Percentiles rank a stretch among this genome's conserved stretches.
Conservation (phyloP, 331 rosid species). For the Pyrus hybrid region DNA sequence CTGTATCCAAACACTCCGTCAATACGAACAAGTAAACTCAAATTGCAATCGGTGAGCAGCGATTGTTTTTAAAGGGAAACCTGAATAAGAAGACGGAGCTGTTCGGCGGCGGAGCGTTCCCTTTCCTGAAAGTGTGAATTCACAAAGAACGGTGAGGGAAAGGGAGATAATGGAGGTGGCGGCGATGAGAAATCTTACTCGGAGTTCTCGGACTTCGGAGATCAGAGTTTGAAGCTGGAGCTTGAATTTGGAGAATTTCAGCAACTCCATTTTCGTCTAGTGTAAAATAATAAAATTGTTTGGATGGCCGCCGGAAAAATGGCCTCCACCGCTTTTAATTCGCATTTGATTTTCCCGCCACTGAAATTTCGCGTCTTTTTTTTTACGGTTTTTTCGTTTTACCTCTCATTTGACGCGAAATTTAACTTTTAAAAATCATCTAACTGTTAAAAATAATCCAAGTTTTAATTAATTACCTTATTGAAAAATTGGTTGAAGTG, state of each 20-base stretch:
- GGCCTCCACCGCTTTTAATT: background rate
- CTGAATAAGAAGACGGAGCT: conserved; percentile 40
- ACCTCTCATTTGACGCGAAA: too few species aligned
- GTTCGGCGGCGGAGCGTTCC: conserved; percentile 53
- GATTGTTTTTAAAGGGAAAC: conserved; percentile 17
- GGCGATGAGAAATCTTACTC: conserved; percentile 32
- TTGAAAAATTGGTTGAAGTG: too few species aligned
- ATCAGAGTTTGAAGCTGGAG: conserved; percentile 59
- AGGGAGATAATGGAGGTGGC: background rate
- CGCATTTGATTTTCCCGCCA: background rate
- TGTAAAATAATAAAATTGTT: too few species aligned
- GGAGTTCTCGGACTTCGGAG: conserved; percentile 61
- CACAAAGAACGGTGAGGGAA: background rate
- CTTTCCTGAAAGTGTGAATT: conserved; percentile 45
- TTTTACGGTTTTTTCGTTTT: too few species aligned
- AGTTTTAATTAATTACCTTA: too few species aligned
- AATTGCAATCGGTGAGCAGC: background rate
- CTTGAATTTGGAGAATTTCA: conserved; percentile 63
- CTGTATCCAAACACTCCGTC: conserved; percentile 28
- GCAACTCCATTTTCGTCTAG: conserved; percentile 43
- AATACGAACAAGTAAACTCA: background rate
- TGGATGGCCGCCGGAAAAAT: too few species aligned
- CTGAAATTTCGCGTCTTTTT: background rate
- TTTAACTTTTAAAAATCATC: too few species aligned
- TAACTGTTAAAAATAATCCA: too few species aligned